These are phyloP conservation scores for Neurospora sp. DNA, from an alignment of 495 filamentous ascomycete species.

Conservation along the genomic window DNA sequence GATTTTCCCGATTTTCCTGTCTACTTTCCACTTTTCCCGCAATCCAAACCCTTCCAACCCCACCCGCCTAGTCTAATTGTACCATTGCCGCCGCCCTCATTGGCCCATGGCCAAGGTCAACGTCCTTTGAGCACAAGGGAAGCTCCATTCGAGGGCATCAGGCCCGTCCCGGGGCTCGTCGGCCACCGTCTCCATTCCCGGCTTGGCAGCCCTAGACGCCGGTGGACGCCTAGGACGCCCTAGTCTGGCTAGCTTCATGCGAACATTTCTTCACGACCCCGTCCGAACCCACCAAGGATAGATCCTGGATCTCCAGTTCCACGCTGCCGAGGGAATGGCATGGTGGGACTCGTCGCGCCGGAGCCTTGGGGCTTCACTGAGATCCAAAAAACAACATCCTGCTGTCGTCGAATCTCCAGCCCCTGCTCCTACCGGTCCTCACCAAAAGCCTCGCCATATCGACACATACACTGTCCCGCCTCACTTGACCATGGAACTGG, in stretches of 20 bases:
- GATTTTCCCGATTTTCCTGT: neutral
- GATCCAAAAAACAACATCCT: constrained; percentile 6
- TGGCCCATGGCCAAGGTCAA: neutral
- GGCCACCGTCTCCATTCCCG: neutral
- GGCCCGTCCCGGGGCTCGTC: neutral
- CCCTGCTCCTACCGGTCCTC: neutral
- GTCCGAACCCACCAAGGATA: neutral
- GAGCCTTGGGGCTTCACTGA: constrained; percentile 5
- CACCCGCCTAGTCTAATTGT: neutral
- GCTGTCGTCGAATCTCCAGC: constrained; percentile 13
- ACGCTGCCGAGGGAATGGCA: constrained; percentile 12
- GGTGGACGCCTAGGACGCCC: neutral
- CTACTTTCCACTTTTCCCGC: neutral
- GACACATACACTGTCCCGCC: neutral
- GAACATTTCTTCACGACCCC: constrained; percentile 2
- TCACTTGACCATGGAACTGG: constrained; percentile 14
- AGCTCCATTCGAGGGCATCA: neutral
- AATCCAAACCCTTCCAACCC: neutral
- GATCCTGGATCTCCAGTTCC: neutral
- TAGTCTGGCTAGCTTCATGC: neutral
- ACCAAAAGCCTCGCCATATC: neutral
- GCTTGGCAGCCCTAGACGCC: neutral
- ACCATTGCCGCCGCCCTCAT: neutral
- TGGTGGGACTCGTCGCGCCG: constrained; percentile 21
- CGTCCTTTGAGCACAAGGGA: neutral